phyloP scores from a whole-genome alignment of 1,139 yeast genomes.

The Sugiyamaella neomexicana region DNA sequence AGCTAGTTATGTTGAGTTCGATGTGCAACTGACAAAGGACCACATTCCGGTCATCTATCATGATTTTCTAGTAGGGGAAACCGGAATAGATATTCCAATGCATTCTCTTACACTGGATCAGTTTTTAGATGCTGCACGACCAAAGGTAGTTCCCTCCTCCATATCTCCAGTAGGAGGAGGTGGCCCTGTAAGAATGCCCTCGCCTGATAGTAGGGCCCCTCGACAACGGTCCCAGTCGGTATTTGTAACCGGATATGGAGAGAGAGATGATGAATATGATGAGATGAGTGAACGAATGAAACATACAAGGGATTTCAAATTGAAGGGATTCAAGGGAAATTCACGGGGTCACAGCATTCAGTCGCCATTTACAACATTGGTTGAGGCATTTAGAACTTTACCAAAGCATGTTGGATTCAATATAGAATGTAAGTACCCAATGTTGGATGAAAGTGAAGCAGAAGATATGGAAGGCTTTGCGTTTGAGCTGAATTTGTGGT shows the following conservation, averaged over 20 bases:
- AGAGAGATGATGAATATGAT: slow-evolving; percentile 32
- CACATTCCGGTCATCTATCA: slow-evolving; percentile 90
- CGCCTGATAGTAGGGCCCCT: slow-evolving; percentile 22
- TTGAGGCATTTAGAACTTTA: slow-evolving; percentile 76
- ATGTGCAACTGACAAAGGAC: slow-evolving; percentile 95
- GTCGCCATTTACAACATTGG: slow-evolving; percentile 84
- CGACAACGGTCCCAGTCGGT: slow-evolving; percentile 35
- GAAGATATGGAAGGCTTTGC: slow-evolving; percentile 89
- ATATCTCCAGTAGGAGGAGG: slow-evolving; percentile 11
- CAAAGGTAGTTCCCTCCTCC: slow-evolving; percentile 2
- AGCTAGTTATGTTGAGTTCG: slow-evolving; percentile 75
- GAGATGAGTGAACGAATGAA: slow-evolving; percentile 67
- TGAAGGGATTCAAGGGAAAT: slow-evolving; percentile 87
- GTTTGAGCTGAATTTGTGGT: slow-evolving; percentile 81
- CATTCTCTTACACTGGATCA: slow-evolving; percentile 89
- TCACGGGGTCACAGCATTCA: slow-evolving; percentile 88
- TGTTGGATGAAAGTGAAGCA: slow-evolving; percentile 87
- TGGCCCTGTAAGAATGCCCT: slow-evolving; percentile 17
- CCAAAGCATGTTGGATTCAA: slow-evolving; percentile 89
- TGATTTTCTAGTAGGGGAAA: slow-evolving; percentile 91
- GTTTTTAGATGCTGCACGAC: slow-evolving; percentile 53
- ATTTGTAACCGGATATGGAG: slow-evolving; percentile 28
- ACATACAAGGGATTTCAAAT: slow-evolving; percentile 83
- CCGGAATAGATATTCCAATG: slow-evolving; percentile 97
- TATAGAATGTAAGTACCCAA: slow-evolving; percentile 92